phyloP scores from a whole-genome alignment of 208 protist species.

The Crithidia bombi region DNA sequence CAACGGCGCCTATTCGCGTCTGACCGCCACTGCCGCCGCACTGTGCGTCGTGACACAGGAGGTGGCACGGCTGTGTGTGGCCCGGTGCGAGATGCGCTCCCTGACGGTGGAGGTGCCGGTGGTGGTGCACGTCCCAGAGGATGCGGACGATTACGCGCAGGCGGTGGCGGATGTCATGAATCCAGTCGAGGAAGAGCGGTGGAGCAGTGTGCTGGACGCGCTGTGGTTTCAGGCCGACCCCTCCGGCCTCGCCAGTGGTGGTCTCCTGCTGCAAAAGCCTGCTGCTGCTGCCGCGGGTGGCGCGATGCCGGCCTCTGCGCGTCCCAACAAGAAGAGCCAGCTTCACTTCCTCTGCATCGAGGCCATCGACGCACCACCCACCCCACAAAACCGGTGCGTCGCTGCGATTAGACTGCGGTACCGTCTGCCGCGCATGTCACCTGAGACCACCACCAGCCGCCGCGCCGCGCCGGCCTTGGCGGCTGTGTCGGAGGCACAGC shows the following conservation, averaged over 20 bases:
- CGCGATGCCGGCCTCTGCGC: not conserved
- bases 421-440: conserved; percentile 36
- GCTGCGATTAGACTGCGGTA: conserved; percentile 23
- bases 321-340: conserved; percentile 9
- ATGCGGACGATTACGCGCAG: conserved; percentile 29
- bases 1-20: not conserved
- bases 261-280: conserved; percentile 46
- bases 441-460: conserved; percentile 17
- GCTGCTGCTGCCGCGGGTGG: conserved; percentile 21
- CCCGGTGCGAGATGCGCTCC: conserved; percentile 11
- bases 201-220: conserved; percentile 69
- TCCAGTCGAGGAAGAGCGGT: conserved; percentile 50
- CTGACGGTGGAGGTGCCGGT: conserved; percentile 33
- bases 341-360: conserved; percentile 52
- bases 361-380: conserved; percentile 35
- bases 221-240: conserved; percentile 79
- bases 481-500: conserved; percentile 14
- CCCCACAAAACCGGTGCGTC: conserved; percentile 2
- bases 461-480: conserved; percentile 29
- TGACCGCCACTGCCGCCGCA: conserved; percentile 26
- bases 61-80: conserved; percentile 28
- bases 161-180: conserved; percentile 38
- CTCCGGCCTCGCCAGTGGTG: conserved; percentile 46
- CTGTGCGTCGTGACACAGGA: conserved; percentile 39
- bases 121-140: conserved; percentile 33